These are phyloP conservation scores for Mycena citricolor DNA, from an alignment of 1,284 basidiomycete species.

Conservation along the genomic window DNA sequence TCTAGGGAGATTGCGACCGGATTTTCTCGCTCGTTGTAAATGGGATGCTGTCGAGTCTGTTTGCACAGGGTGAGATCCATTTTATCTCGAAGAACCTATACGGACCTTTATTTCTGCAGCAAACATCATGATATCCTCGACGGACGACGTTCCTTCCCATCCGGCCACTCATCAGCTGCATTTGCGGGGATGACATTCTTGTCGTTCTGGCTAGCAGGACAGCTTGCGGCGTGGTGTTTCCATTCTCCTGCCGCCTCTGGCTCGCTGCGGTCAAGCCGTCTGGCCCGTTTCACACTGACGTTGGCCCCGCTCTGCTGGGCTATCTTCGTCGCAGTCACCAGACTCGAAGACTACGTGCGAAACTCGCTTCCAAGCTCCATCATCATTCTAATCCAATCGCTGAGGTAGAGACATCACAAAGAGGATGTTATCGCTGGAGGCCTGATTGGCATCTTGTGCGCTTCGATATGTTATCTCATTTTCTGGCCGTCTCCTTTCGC, in stretches of 20 bases:
- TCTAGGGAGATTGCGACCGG: conserved; percentile 63
- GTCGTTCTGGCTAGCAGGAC: conserved; percentile 61
- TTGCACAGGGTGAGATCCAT: conserved; percentile 53
- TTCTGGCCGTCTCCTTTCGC: conserved; percentile 67
- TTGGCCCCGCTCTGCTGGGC: conserved; percentile 56
- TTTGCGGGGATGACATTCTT: conserved; percentile 57
- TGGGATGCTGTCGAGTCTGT: conserved; percentile 49
- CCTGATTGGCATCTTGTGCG: conserved; percentile 52
- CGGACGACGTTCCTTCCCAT: conserved; percentile 63
- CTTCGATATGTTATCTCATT: conserved; percentile 52
- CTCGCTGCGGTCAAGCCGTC: conserved; percentile 45
- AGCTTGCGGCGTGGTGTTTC: conserved; percentile 61
- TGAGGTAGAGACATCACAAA: conserved; percentile 58
- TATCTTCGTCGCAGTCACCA: conserved; percentile 59
- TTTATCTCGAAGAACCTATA: neutral
- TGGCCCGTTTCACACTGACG: conserved; percentile 49
- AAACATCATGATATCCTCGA: conserved; percentile 42
- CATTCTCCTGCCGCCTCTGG: conserved; percentile 36
- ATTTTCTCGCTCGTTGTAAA: conserved; percentile 65
- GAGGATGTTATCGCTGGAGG: conserved; percentile 66
- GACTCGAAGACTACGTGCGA: conserved; percentile 67
- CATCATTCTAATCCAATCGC: neutral
- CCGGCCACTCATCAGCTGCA: conserved; percentile 59
- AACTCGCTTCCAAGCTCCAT: neutral
- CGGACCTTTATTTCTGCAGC: conserved; percentile 29